Percentiles rank a stretch among this genome's conserved stretches.
Conservation (phyloP, 2,329 filamentous ascomycete genomes). For the Phialophora expanda region DNA sequence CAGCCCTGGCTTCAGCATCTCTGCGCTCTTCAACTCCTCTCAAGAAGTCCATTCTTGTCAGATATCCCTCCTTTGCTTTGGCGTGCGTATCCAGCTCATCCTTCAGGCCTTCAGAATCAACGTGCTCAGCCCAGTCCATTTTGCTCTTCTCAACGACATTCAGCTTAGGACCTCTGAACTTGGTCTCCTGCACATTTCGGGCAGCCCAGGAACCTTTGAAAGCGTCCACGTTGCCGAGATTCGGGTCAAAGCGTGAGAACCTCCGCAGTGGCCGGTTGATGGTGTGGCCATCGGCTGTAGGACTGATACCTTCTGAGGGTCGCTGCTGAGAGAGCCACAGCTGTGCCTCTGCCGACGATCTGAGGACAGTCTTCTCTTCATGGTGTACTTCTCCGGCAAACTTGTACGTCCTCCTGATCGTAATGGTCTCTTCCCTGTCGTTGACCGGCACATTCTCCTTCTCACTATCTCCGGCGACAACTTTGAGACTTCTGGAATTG, state of each 20-base stretch:
- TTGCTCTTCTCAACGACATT: constrained; percentile 70
- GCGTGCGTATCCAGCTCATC: constrained; percentile 67
- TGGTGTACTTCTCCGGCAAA: constrained; percentile 62
- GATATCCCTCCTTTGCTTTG: constrained; percentile 66
- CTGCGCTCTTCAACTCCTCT: constrained; percentile 60
- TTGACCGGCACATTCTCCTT: constrained; percentile 37
- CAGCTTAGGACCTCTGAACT: constrained; percentile 61
- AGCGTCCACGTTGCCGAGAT: constrained; percentile 41
- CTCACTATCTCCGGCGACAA: constrained; percentile 31
- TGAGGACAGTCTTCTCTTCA: constrained; percentile 59
- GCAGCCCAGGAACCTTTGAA: constrained; percentile 43
- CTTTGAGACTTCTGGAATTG: constrained; percentile 5
- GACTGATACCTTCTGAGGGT: constrained; percentile 41
- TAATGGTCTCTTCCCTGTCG: constrained; percentile 54
- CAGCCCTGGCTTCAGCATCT: constrained; percentile 61
- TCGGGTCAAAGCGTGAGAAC: constrained; percentile 55
- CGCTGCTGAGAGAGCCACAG: constrained; percentile 56
- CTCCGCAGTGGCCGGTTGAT: constrained; percentile 50
- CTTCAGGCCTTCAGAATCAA: constrained; percentile 64
- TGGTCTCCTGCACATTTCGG: constrained; percentile 39
- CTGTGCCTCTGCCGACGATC: constrained; percentile 60
- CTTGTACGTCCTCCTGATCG: constrained; percentile 62
- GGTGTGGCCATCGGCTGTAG: constrained; percentile 36
- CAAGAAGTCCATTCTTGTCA: constrained; percentile 68
- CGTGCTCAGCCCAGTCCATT: constrained; percentile 68